Evolutionary conservation across 345 rosid species (phyloP).

Genomic region (Corchorus capsularis): DNA sequence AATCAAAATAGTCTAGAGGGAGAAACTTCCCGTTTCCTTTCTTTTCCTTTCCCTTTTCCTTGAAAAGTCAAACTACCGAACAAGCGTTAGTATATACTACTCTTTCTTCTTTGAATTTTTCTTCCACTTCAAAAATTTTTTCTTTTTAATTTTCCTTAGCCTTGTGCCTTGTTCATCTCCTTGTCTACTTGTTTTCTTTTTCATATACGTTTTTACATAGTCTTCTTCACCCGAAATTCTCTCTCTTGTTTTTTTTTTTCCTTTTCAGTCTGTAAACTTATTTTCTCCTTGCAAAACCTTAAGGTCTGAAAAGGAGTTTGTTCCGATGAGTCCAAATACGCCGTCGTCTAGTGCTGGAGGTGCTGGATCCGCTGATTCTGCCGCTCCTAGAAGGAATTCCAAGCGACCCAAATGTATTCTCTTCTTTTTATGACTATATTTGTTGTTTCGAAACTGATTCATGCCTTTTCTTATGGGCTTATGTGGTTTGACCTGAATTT

Average conservation of each 20-base stretch:
- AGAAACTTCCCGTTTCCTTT: too few species aligned
- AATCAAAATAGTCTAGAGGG: too few species aligned
- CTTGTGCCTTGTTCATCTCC: not conserved
- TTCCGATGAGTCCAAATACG: constrained; percentile 52
- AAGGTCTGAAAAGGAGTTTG: not conserved
- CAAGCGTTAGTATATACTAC: too few species aligned
- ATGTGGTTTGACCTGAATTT: not conserved
- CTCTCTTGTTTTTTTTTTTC: not conserved
- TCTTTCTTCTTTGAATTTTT: not conserved
- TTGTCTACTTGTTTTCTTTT: not conserved
- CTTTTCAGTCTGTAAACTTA: not conserved
- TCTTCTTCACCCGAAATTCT: not conserved
- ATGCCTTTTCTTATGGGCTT: not conserved
- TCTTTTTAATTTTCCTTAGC: too few species aligned
- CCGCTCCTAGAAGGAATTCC: constrained; percentile 69
- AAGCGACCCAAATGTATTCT: constrained; percentile 92
- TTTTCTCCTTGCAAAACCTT: not conserved
- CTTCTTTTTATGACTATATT: not conserved
- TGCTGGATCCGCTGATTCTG: constrained; percentile 80
- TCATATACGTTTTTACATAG: not conserved
- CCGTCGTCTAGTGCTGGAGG: constrained; percentile 68
- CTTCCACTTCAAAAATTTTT: too few species aligned
- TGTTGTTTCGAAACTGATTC: not conserved
- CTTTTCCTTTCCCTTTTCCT: too few species aligned
- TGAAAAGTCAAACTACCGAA: too few species aligned